Percentiles rank a stretch among this genome's conserved stretches.
Evolutionary conservation across 371 early-diverging fungal genomes (phyloP).

Genomic region (Apophysomyces trapeziformis): DNA sequence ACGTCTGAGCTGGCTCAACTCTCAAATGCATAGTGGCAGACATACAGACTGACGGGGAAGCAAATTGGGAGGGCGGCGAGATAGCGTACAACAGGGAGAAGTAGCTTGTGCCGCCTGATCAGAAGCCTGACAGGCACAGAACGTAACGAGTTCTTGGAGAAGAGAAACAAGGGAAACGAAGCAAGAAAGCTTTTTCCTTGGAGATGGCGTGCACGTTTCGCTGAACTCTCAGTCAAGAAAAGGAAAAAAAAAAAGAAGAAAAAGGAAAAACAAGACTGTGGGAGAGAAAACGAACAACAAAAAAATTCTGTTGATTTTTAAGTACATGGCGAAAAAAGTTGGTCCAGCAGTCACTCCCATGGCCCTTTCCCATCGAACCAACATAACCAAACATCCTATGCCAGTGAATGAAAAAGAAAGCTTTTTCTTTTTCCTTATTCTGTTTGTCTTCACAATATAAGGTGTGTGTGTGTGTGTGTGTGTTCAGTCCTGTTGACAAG

Average conservation of each 20-base stretch:
- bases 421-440: no score
- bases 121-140: slow-evolving; percentile 6
- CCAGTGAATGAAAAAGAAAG: no score
- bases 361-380: not conserved
- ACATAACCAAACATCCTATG: no score
- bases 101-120: not conserved
- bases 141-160: slow-evolving; percentile 6
- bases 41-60: not conserved
- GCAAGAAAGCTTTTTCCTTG: slow-evolving; percentile 12
- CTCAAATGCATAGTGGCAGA: slow-evolving; percentile 23
- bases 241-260: slow-evolving; percentile 21
- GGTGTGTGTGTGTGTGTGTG: no score
- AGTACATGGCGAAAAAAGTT: slow-evolving; percentile 6
- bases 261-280: slow-evolving; percentile 10
- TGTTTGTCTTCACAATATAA: no score
- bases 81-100: not conserved
- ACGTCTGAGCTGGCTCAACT: slow-evolving; percentile 27
- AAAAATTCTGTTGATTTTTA: slow-evolving; percentile 14
- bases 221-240: slow-evolving; percentile 4
- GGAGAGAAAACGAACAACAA: not conserved
- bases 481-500: no score
- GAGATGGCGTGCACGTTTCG: no score
- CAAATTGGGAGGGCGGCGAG: not conserved
- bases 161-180: slow-evolving; percentile 9
- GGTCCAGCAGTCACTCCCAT: not conserved